A percentile compares a stretch with the other conserved stretches of the same genome.
phyloP scores from a whole-genome alignment of 1,139 yeast genomes.

The Pichia sp. region DNA sequence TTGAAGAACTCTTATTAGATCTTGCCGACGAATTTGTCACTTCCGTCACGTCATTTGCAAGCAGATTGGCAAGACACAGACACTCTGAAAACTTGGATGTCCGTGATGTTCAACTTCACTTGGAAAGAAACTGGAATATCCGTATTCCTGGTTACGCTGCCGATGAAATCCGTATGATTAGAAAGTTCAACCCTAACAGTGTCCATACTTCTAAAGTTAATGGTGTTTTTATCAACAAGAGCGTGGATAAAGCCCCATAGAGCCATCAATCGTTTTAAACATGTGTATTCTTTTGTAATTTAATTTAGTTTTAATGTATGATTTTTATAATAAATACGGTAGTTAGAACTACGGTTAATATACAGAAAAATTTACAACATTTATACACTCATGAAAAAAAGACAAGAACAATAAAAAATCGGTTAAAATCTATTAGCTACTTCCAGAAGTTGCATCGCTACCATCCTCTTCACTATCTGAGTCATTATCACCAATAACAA shows the following conservation, averaged over 20 bases:
- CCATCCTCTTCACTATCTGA: constrained; percentile 5
- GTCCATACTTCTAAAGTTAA: constrained; percentile 69
- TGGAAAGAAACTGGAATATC: constrained; percentile 95
- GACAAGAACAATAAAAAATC: neutral
- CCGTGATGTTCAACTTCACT: constrained; percentile 85
- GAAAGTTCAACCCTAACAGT: constrained; percentile 76
- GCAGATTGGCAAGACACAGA: constrained; percentile 92
- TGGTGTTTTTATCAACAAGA: constrained; percentile 49
- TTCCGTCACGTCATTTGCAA: constrained; percentile 88
- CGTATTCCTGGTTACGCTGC: constrained; percentile 90
- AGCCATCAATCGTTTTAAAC: too few relatives aligned
- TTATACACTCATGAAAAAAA: neutral
- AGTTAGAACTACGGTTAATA: too few relatives aligned
- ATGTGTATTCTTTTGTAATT: too few relatives aligned
- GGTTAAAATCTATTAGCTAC: neutral
- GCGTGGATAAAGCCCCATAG: constrained; percentile 32
- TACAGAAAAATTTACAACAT: too few relatives aligned
- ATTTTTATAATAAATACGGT: neutral
- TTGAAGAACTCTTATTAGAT: constrained; percentile 85
- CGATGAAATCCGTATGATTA: constrained; percentile 83
- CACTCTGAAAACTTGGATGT: constrained; percentile 87
- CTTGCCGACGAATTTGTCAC: constrained; percentile 95
- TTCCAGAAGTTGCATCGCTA: neutral
- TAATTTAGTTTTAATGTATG: neutral
- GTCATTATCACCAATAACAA: constrained; percentile 26